Evolutionary conservation across 2,329 filamentous ascomycete genomes (phyloP), one percentile per base, ranked within the genome.

Genomic region (Trichoderma hamatum): DNA sequence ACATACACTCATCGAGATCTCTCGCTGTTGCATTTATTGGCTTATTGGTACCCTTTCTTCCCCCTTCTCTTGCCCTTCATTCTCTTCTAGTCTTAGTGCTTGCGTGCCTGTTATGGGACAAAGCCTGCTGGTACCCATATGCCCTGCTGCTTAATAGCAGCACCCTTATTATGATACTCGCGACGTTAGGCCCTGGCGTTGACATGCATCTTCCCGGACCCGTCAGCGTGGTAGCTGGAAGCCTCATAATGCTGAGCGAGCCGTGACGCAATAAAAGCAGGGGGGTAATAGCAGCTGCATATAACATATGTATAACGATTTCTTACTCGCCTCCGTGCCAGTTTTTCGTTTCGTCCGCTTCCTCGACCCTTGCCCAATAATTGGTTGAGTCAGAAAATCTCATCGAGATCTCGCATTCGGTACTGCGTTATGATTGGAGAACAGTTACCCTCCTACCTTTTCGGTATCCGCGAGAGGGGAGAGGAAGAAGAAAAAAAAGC

Each of bases 181-280:
- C 61, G 32, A 54, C 24, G 49, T 32, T 54, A n/a, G 49, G 32
- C 19, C 32, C 61, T 21, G 32, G 61, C 61, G 21, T 55, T 65
- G 51, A 65, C 62, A 24, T 65, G 51, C 62, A 55, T 55, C 49
- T 65, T 65, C 62, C 51, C 49, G 32, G 62, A 39, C 24, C 62
- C 62, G 51, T 16, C 51, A 39, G 49, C 43, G 51, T 21, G 62
- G 62, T 65, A 55, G 62, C 62, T 43, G 32, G 19, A 55, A 55
- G n/a, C 21, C 46, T 49, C n/a, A 49, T 21, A 3, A 49, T 49
- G 9, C 3, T 49, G 46, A 24, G 46, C 13, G 46, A 49, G 46
- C 46, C 13, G n/a, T 49, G 46, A 49, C 46, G 46, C 46, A 36
- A 10, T 10, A 36, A 36, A 36, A 36, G 34, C 34, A 36, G 9